Evolutionary conservation across 2,329 filamentous ascomycete species (phyloP), one percentile per base, ranked within the genome.

Genomic region (Aotearoamyces nothofagi): DNA sequence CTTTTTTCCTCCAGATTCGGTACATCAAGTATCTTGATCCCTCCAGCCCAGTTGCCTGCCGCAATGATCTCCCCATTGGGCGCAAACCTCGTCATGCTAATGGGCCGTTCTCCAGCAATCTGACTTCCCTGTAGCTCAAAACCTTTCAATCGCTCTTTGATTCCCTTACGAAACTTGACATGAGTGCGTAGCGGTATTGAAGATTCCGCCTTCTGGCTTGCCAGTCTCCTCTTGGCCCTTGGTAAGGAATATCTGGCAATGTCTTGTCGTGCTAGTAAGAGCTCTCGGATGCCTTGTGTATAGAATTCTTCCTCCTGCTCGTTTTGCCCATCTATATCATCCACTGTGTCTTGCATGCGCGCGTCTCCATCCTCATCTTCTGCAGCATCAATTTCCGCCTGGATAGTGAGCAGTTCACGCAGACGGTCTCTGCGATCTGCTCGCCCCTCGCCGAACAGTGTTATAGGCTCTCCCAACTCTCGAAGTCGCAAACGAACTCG

Each of bases 121-220:
- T 98, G 90, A 48, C 82, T 92, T 11, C 83, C 92, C 49, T 90
- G 90, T 10, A 98, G 65, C 46, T 96, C 87, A 40, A 94, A 92
- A 1, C 65, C 77, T 39, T 77, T 65, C 16, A 98, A 54, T 33
- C 71, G 69, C 41, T 92, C 81, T 55, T 92, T 93, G 50, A 96
- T 66, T 15, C 72, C 71, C 51, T 92, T 93, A 33, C 90, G 74
- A 50, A 92, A 84, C 45, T 87, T 90, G 49, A 94, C 79, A 47
- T 98, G 90, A 4, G 81, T 90, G 38, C 84, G 72, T 29, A 96
- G 59, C 2, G 82, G 76, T 40, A 96, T 93, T 1, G 67, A 73
- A 13, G 82, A 72, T 51, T 96, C 90, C 33, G 68, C 61, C 45
- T 77, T 80, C 49, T 93, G 83, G 41, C 77, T 78, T 12, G 69